phyloP scores from a whole-genome alignment of 768 basidiomycete genomes.

The Boletus pseudopeckii region DNA sequence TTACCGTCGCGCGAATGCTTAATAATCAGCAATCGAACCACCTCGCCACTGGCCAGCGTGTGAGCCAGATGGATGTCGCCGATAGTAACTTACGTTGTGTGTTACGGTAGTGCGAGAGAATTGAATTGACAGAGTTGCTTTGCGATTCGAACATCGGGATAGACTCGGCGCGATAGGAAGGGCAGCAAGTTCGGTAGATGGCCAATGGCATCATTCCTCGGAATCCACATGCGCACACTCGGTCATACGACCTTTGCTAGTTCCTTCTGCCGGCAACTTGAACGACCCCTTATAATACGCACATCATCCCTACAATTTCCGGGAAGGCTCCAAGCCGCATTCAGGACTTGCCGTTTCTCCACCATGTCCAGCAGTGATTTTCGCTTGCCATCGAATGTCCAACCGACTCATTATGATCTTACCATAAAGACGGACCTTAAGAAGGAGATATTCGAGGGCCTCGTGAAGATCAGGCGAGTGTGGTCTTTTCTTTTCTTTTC shows the following conservation, averaged over 20 bases:
- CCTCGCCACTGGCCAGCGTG: too few species aligned
- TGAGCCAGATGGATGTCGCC: too few species aligned
- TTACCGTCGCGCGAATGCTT: slow-evolving; percentile 2
- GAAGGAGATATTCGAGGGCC: slow-evolving; percentile 70
- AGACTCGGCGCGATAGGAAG: background rate
- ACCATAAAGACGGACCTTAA: slow-evolving; percentile 80
- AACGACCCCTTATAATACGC: background rate
- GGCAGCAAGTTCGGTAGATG: background rate
- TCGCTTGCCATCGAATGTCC: slow-evolving; percentile 65
- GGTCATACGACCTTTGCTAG: background rate
- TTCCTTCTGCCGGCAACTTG: background rate
- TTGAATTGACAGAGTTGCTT: background rate
- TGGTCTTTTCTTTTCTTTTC: background rate
- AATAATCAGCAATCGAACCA: background rate
- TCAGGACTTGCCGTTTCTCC: slow-evolving; percentile 5
- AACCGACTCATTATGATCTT: slow-evolving; percentile 75
- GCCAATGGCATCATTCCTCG: slow-evolving; percentile 15
- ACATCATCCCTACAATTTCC: background rate
- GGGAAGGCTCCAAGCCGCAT: background rate
- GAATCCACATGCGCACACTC: slow-evolving; percentile 2
- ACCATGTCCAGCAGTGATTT: slow-evolving; percentile 19
- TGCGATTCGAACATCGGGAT: background rate
- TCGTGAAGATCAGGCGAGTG: slow-evolving; percentile 65
- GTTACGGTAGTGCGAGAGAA: background rate
- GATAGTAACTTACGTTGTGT: background rate